Conservation (phyloP, 768 basidiomycete species). For the Termitomyces sp. region DNA sequence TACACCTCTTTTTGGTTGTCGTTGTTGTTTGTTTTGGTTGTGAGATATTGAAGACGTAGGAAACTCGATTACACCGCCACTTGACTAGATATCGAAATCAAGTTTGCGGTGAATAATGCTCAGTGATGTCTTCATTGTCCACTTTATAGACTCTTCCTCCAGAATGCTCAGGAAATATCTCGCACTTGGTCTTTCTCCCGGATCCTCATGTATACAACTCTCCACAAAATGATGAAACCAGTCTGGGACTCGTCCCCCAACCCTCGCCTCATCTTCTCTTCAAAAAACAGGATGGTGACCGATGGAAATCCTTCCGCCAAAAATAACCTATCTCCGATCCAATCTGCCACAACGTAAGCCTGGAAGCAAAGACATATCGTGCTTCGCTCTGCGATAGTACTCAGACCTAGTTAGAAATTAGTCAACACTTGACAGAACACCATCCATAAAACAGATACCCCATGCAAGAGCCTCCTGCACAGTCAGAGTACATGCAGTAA, state of each 20-base stretch:
- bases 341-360: neutral
- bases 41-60: neutral
- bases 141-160: no score
- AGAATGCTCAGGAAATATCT: neutral
- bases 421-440: neutral
- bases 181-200: neutral
- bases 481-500: slow-evolving; percentile 65
- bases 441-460: slow-evolving; percentile 38
- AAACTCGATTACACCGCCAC: no score
- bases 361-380: neutral
- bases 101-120: no score
- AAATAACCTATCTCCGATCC: neutral
- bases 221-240: neutral
- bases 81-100: no score
- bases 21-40: neutral
- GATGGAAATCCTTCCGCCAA: neutral
- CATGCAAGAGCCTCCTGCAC: slow-evolving; percentile 65
- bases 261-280: neutral
- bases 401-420: slow-evolving; percentile 47
- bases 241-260: neutral
- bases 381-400: no score
- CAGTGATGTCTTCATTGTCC: no score
- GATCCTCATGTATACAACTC: neutral
- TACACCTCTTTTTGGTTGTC: neutral
- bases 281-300: neutral